Percentiles rank a stretch among this genome's conserved stretches.
phyloP scores from a whole-genome alignment of 139 green algal genomes.

The Prasinococcaceae sp. region DNA sequence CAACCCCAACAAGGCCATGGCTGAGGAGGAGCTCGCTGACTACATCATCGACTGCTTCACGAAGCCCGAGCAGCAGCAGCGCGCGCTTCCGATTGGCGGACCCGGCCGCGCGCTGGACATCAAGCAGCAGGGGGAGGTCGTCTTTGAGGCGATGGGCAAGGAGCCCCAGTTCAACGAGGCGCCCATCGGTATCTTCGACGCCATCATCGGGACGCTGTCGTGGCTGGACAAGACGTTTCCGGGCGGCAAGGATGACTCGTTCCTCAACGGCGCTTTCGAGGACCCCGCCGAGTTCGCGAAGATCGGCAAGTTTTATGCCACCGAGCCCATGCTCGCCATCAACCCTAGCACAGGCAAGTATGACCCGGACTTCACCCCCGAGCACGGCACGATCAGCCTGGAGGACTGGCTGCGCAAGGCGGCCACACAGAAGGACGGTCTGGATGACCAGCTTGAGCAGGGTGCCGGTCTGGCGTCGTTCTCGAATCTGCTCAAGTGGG shows the following conservation, averaged over 20 bases:
- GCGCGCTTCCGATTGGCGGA: slow-evolving; percentile 89
- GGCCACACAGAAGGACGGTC: slow-evolving; percentile 40
- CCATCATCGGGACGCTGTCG: slow-evolving; percentile 73
- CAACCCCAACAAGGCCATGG: slow-evolving; percentile 2
- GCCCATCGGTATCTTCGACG: slow-evolving; percentile 90
- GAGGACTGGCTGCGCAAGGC: slow-evolving; percentile 75
- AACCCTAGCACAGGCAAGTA: slow-evolving; percentile 55
- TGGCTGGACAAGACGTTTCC: slow-evolving; percentile 69
- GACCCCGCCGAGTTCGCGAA: slow-evolving; percentile 73
- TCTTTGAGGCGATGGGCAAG: slow-evolving; percentile 73
- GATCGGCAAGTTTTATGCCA: slow-evolving; percentile 95
- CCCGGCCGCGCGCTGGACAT: slow-evolving; percentile 73
- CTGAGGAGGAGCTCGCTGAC: too few species aligned
- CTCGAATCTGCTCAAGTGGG: too few species aligned
- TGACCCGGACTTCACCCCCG: slow-evolving; percentile 65
- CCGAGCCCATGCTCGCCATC: slow-evolving; percentile 92
- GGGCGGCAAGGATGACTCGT: too few species aligned
- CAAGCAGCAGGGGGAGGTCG: slow-evolving; percentile 74
- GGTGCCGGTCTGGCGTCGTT: too few species aligned
- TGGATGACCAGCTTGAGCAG: slow-evolving; percentile 79
- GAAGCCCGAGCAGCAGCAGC: slow-evolving; percentile 19
- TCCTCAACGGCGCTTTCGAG: too few species aligned
- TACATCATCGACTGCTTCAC: too few species aligned
- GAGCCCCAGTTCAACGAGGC: slow-evolving; percentile 75
- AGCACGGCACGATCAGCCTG: slow-evolving; percentile 85